phyloP scores from a whole-genome alignment of 768 basidiomycete genomes.

The Lentinula edodes region DNA sequence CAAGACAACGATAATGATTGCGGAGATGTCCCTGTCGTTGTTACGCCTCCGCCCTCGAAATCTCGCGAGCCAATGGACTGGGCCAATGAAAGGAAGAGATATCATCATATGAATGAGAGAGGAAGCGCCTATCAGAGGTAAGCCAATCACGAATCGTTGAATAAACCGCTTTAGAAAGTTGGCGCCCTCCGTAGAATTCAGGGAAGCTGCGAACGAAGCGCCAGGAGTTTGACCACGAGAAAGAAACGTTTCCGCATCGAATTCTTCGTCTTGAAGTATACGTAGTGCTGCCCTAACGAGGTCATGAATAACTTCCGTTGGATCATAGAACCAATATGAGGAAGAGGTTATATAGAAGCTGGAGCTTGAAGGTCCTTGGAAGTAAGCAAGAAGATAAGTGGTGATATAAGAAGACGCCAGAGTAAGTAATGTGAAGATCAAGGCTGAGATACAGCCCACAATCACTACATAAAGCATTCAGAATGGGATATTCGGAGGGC shows the following conservation, averaged over 20 bases:
- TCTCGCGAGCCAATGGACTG: conserved; percentile 66
- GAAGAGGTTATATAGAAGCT: conserved; percentile 35
- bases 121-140: conserved; percentile 73
- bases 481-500: background rate
- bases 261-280: conserved; percentile 54
- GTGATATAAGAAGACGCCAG: conserved; percentile 68
- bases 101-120: conserved; percentile 70
- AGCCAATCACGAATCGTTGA: conserved; percentile 68
- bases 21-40: conserved; percentile 55
- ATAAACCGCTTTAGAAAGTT: conserved; percentile 52
- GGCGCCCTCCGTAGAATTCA: conserved; percentile 20
- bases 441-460: conserved; percentile 52
- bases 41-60: conserved; percentile 55
- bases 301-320: conserved; percentile 39
- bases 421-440: conserved; percentile 61
- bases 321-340: conserved; percentile 18
- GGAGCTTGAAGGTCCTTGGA: conserved; percentile 46
- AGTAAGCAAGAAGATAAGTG: conserved; percentile 55
- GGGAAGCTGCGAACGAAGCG: conserved; percentile 13
- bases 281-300: conserved; percentile 59
- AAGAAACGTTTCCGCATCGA: conserved; percentile 18
- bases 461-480: conserved; percentile 39
- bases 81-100: conserved; percentile 57
- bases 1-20: conserved; percentile 57
- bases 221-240: background rate